These are phyloP conservation scores for Andrographis paniculata DNA, from an alignment of 305 asterid genomes.

Conservation along the genomic window DNA sequence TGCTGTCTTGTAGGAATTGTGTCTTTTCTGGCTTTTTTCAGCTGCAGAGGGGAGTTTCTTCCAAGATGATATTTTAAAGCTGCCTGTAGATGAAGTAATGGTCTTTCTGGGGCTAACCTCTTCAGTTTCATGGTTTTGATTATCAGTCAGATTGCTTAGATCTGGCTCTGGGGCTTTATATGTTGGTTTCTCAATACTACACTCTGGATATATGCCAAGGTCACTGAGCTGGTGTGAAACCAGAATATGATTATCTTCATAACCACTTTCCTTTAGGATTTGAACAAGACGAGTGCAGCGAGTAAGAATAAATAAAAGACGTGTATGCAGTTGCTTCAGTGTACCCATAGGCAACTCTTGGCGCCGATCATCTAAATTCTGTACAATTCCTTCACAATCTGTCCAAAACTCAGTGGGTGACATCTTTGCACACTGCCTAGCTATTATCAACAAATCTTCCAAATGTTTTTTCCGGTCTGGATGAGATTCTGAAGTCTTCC, in stretches of 20 bases:
- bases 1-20: constrained; percentile 42
- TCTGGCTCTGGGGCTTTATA: constrained; percentile 31
- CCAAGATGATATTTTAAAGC: constrained; percentile 84
- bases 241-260: constrained; percentile 82
- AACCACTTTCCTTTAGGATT: constrained; percentile 90
- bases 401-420: constrained; percentile 98
- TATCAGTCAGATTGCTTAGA: too few species aligned
- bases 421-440: constrained; percentile 96
- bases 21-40: constrained; percentile 60
- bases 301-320: constrained; percentile 98
- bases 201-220: constrained; percentile 46
- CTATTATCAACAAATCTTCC: constrained; percentile 85
- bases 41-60: constrained; percentile 71
- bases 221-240: constrained; percentile 80
- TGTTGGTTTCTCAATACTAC: constrained; percentile 58
- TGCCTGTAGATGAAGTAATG: constrained; percentile 41
- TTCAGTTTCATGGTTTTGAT: too few species aligned
- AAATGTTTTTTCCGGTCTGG: constrained; percentile 97
- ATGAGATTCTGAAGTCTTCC: constrained; percentile 80
- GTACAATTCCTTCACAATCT: constrained; percentile 99
- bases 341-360: constrained; percentile 95
- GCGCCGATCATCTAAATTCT: constrained; percentile 92
- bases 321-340: constrained; percentile 91
- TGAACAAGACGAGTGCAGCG: constrained; percentile 95
- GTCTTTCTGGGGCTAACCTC: constrained; percentile 38